These are phyloP conservation scores for Lachnellula arida DNA, from an alignment of 2,329 filamentous ascomycete species.

Conservation along the genomic window DNA sequence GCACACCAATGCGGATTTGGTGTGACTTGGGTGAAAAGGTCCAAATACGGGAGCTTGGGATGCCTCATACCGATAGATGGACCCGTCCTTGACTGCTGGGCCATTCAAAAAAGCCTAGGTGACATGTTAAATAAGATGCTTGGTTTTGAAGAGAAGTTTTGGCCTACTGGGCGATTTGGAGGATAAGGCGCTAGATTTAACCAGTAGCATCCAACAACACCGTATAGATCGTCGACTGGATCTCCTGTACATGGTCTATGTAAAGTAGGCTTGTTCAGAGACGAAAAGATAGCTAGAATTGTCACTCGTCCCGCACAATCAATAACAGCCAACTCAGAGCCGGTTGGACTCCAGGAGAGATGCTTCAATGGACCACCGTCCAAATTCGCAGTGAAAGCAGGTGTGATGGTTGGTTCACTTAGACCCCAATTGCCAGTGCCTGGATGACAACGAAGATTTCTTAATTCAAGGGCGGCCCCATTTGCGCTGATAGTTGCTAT, in stretches of 20 bases:
- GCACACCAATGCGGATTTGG: slow-evolving; percentile 70
- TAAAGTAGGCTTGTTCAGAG: slow-evolving; percentile 66
- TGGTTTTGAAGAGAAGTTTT: neutral
- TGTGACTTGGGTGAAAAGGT: slow-evolving; percentile 66
- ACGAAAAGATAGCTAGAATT: slow-evolving; percentile 66
- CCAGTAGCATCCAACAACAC: slow-evolving; percentile 84
- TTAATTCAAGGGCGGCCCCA: slow-evolving; percentile 65
- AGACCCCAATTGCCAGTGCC: slow-evolving; percentile 71
- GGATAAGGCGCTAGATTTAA: slow-evolving; percentile 40
- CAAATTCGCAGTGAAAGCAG: slow-evolving; percentile 56
- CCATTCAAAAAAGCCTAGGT: slow-evolving; percentile 47
- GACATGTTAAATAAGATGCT: slow-evolving; percentile 1
- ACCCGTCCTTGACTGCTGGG: slow-evolving; percentile 58
- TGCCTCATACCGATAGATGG: slow-evolving; percentile 63
- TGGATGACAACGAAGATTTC: slow-evolving; percentile 65
- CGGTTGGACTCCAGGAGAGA: slow-evolving; percentile 71
- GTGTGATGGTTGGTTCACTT: slow-evolving; percentile 62
- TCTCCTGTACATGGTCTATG: slow-evolving; percentile 62
- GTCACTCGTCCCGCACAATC: slow-evolving; percentile 75
- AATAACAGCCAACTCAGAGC: slow-evolving; percentile 76
- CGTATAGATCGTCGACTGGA: slow-evolving; percentile 66
- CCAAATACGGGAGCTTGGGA: slow-evolving; percentile 61
- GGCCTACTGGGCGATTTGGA: slow-evolving; percentile 26
- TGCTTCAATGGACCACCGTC: slow-evolving; percentile 69
- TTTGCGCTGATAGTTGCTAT: slow-evolving; percentile 77